A percentile compares a stretch with the other conserved stretches of the same genome.
phyloP scores from a whole-genome alignment of 2,329 filamentous ascomycete species.

The Chaetoscypha palmicola region DNA sequence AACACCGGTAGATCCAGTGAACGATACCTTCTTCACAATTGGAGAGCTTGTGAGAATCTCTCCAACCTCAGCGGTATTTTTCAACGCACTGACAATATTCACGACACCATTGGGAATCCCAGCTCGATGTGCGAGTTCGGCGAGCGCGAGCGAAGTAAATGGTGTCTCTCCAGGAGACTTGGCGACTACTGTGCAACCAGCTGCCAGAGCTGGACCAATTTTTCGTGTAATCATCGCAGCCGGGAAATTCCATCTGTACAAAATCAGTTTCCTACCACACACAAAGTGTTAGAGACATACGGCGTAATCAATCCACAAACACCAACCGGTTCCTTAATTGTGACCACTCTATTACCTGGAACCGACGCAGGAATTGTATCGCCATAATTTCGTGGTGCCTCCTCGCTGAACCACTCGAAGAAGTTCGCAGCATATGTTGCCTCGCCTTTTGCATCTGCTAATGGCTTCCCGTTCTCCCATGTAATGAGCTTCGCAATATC shows the following conservation, averaged over 20 bases:
- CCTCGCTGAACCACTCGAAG: constrained; percentile 76
- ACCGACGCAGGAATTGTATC: constrained; percentile 66
- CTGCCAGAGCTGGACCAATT: constrained; percentile 70
- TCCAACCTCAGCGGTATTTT: constrained; percentile 77
- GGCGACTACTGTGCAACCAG: constrained; percentile 89
- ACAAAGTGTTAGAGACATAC: constrained; percentile 16
- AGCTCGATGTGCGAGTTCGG: constrained; percentile 77
- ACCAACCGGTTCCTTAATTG: constrained; percentile 75
- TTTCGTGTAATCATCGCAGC: constrained; percentile 70
- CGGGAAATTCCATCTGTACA: constrained; percentile 70
- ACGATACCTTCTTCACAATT: constrained; percentile 81
- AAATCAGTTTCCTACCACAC: neutral
- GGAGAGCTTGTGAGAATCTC: constrained; percentile 68
- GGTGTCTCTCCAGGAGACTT: constrained; percentile 92
- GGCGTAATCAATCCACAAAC: constrained; percentile 79
- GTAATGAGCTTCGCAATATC: constrained; percentile 79
- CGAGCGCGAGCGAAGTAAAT: constrained; percentile 80
- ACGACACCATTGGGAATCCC: constrained; percentile 87
- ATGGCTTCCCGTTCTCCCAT: constrained; percentile 83
- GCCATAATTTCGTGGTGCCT: constrained; percentile 67
- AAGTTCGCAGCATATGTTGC: constrained; percentile 67
- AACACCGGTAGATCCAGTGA: constrained; percentile 72
- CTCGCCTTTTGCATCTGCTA: constrained; percentile 68
- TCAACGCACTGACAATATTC: constrained; percentile 74
- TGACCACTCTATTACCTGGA: constrained; percentile 67